Conservation (phyloP, 169 alveolate genomes). For the Plasmodium yoelii region DNA sequence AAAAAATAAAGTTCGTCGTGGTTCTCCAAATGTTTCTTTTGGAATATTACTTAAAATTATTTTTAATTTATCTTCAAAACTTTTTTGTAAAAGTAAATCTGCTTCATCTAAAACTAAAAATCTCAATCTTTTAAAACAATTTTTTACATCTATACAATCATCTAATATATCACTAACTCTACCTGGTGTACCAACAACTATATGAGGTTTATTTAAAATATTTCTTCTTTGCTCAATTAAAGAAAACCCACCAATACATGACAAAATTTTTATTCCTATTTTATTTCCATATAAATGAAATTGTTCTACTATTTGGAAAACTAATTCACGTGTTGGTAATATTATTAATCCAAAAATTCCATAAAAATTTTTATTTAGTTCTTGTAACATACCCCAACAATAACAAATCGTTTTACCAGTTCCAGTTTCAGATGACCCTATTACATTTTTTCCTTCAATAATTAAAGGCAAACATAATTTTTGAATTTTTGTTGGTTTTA, state of each 20-base stretch:
- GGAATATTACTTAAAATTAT: slow-evolving; percentile 86
- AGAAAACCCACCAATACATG: slow-evolving; percentile 95
- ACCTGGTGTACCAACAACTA: slow-evolving; percentile 98
- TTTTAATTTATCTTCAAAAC: slow-evolving; percentile 87
- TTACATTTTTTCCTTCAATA: slow-evolving; percentile 91
- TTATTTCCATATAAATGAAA: slow-evolving; percentile 93
- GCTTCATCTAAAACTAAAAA: slow-evolving; percentile 97
- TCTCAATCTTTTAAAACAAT: slow-evolving; percentile 87
- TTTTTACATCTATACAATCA: slow-evolving; percentile 75
- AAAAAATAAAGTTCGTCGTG: slow-evolving; percentile 95
- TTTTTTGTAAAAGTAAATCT: slow-evolving; percentile 93
- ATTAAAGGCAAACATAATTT: slow-evolving; percentile 92
- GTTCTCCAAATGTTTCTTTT: slow-evolving; percentile 14
- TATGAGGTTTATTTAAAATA: slow-evolving; percentile 93
- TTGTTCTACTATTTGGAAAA: slow-evolving; percentile 95
- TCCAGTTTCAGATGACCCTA: slow-evolving; percentile 97
- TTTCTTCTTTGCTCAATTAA: slow-evolving; percentile 84
- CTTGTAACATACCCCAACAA: slow-evolving; percentile 95
- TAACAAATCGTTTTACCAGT: slow-evolving; percentile 99
- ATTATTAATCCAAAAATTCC: slow-evolving; percentile 96
- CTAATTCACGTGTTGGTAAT: slow-evolving; percentile 98
- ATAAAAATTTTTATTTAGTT: slow-evolving; percentile 94
- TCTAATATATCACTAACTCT: slow-evolving; percentile 91
- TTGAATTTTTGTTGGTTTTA: slow-evolving; percentile 93
- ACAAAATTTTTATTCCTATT: slow-evolving; percentile 88